phyloP scores from a whole-genome alignment of 805 yeast genomes.

The Metschnikowia koreensis region DNA sequence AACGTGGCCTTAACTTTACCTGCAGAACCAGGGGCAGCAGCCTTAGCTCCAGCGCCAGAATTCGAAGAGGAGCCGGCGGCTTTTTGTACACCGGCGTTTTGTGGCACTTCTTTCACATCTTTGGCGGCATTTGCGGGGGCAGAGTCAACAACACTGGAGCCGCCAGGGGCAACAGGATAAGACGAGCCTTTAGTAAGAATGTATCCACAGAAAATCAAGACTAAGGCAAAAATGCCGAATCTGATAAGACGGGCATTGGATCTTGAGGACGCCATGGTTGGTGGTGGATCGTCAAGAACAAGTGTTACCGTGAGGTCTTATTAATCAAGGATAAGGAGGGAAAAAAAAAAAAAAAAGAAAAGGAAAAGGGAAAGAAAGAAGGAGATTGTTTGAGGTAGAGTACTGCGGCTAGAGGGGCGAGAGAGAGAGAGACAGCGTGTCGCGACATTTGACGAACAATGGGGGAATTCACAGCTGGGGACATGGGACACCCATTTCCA shows the following conservation, averaged over 20 bases:
- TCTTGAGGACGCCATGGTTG: conserved; percentile 30
- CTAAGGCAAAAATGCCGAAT: conserved; percentile 47
- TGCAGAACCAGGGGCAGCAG: conserved; percentile 9
- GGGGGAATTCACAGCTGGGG: background rate
- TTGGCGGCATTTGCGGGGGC: background rate
- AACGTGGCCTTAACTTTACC: conserved; percentile 69
- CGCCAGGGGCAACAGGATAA: conserved; percentile 19
- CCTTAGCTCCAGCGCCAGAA: background rate
- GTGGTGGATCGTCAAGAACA: conserved; percentile 3
- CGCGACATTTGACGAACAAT: background rate
- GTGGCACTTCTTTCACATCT: background rate
- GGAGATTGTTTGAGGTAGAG: background rate
- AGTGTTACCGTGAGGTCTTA: background rate
- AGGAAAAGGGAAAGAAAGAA: background rate
- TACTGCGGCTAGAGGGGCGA: background rate
- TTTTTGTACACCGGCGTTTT: conserved; percentile 1
- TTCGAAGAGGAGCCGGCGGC: conserved; percentile 3
- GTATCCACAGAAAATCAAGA: conserved; percentile 46
- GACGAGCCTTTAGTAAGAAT: conserved; percentile 48
- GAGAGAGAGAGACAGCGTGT: background rate
- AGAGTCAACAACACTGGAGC: background rate
- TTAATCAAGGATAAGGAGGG: background rate
- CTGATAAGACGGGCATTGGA: conserved; percentile 48
- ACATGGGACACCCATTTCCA: background rate
- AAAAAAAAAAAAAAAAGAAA: background rate